Percentiles rank a stretch among this genome's conserved stretches.
Evolutionary conservation across 2,329 filamentous ascomycete genomes (phyloP).

Genomic region (Clonostachys byssicola): DNA sequence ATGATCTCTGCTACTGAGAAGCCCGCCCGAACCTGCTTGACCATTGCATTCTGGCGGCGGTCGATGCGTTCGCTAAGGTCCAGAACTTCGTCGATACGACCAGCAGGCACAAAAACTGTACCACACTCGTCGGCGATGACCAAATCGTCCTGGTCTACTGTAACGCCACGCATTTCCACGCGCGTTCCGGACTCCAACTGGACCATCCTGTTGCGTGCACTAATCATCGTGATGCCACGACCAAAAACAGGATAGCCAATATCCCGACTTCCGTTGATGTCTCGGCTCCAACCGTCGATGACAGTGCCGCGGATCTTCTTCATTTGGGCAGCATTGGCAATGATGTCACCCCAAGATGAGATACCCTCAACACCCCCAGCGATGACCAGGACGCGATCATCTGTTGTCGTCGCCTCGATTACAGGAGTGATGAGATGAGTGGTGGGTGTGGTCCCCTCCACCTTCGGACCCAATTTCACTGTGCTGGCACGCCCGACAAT

Average conservation of each 20-base stretch:
- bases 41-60: no score
- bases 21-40: no score
- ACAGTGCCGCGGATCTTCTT: slow-evolving; percentile 19
- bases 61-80: no score
- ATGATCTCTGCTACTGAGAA: no score
- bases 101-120: no score
- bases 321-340: slow-evolving; percentile 10
- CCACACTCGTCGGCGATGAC: no score
- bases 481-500: slow-evolving; percentile 10
- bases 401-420: not conserved
- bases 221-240: slow-evolving; percentile 21
- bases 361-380: slow-evolving; percentile 8
- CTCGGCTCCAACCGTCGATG: slow-evolving; percentile 23
- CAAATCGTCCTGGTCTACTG: slow-evolving; percentile 6
- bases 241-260: slow-evolving; percentile 24
- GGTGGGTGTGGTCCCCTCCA: slow-evolving; percentile 1
- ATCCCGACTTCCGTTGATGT: slow-evolving; percentile 23
- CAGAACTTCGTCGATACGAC: no score
- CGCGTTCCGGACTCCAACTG: slow-evolving; percentile 9
- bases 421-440: not conserved
- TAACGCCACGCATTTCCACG: slow-evolving; percentile 7
- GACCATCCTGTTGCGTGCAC: slow-evolving; percentile 21
- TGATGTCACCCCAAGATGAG: slow-evolving; percentile 11
- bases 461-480: slow-evolving; percentile 6
- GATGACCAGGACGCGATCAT: slow-evolving; percentile 1